Evolutionary conservation across 768 basidiomycete species (phyloP), one percentile per base, ranked within the genome.

Genomic region (Amanita phalloides): DNA sequence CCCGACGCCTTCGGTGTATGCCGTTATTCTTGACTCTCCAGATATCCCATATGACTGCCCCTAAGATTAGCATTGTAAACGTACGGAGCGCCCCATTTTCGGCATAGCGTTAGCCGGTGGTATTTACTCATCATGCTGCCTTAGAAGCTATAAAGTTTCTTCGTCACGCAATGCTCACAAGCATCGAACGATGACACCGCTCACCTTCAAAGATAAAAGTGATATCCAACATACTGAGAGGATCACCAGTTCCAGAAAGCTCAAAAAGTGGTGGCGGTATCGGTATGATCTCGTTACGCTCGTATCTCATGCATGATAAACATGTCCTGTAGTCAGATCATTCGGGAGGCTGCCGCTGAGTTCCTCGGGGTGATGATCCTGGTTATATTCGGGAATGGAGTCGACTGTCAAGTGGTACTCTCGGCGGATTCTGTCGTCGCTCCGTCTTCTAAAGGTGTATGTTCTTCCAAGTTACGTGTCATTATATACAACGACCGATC

Each of bases 321-420:
- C 28, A 33, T 36, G 6, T 7, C 9, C 14, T 30, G 3, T 30
- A 49, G 66, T 20, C 64, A 67, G 55, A 57, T 62, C 48, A 55
- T 68, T 13, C 62, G 65, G 33, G 65, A 67, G 54, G 59, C 74
- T n/a, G 68, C 71, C 6, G 79, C 77, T 21, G 78, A 80, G 58
- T 80, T 79, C 57, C 55, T 74, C 36, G 78, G 79, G 20, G 71
- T 73, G 13, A 73, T 76, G 73, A 66, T 79, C 33, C 64, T 79
- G 7, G 61, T 77, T 53, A 71, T 79, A 51, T 75, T 80, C 48
- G 78, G 79, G 14, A 67, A 61, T 36, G 78, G 74, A 48, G 71
- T 68, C 35, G 63, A 70, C 49, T 78, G 76, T 56, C 78, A 80
- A 60, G 71, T 70, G 20, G 68, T 71, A 14, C 66, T 80, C 28